These are phyloP conservation scores for Podospora appendiculata DNA, from an alignment of 495 filamentous ascomycete species.

Conservation along the genomic window DNA sequence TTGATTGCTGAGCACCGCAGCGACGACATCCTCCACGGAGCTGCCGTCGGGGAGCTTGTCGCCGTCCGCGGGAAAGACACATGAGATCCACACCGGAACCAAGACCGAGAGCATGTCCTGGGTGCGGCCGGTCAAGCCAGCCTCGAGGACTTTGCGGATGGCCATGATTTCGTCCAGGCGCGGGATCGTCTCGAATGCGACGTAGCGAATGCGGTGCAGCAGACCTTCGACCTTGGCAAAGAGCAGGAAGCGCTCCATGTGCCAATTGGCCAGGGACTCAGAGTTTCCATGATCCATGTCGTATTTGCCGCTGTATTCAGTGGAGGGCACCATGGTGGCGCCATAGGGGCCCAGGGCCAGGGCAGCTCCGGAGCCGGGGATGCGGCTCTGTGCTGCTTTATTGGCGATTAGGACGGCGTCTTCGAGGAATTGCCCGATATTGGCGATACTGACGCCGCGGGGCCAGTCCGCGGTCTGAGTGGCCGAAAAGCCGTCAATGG, in stretches of 20 bases:
- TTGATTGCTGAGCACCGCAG: constrained; percentile 28
- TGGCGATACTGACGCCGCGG: constrained; percentile 14
- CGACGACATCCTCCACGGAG: constrained; percentile 36
- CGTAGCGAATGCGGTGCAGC: constrained; percentile 34
- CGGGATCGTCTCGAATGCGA: constrained; percentile 60
- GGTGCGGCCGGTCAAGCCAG: not conserved
- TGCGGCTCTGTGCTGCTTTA: constrained; percentile 14
- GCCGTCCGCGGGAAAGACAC: constrained; percentile 48
- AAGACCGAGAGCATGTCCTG: not conserved
- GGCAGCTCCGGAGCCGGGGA: constrained; percentile 21
- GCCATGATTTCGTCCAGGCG: constrained; percentile 51
- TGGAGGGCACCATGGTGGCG: constrained; percentile 53
- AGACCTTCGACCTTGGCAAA: constrained; percentile 26
- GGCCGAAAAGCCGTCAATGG: constrained; percentile 42
- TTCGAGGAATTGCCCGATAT: constrained; percentile 18
- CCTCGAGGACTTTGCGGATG: constrained; percentile 34
- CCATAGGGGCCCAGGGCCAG: constrained; percentile 58
- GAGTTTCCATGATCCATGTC: constrained; percentile 35
- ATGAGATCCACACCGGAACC: constrained; percentile 51
- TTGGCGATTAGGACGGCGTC: constrained; percentile 32
- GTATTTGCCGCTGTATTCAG: constrained; percentile 58
- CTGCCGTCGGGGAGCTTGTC: constrained; percentile 39
- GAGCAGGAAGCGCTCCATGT: constrained; percentile 42
- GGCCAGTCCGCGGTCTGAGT: constrained; percentile 17
- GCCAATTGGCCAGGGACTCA: constrained; percentile 44